Base-by-base conservation (phyloP, 805 yeast species). In the Scheffersomyces ergatensis region DNA sequence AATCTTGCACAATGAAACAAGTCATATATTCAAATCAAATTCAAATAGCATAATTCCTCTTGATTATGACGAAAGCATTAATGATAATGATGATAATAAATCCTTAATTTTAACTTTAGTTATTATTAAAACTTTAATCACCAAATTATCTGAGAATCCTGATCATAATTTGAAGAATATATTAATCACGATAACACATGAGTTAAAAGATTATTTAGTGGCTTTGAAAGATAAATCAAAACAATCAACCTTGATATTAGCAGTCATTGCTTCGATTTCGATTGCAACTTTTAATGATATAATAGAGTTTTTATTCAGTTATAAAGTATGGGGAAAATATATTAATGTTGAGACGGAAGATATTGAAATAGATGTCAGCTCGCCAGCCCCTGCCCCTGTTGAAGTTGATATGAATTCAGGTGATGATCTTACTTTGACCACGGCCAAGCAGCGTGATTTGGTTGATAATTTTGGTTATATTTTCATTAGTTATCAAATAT, bases 1-100 rank as follows among this genome's bases (percentile, higher is more conserved):
- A 60, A 74, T 92, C n/a, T 66, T 92, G 42, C 96, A 92, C 58
- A 83, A 82, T 32, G 87, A 85, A 41, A 53, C 40, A 19, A 38
- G 39, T 5, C n/a, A n/a, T n/a, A 43, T 56, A 7, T 61, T 67
- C 49, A 47, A 48, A 32, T 54, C 70, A 3, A 51, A 53, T n/a
- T 40, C 49, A 1, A 50, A 47, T 33, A 38, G 39, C 6, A 50
- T 68, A 3, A 49, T 67, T 12, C 68, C 70, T 0, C 46, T 45
- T 2, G 44, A 57, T 39, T 56, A 51, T 31, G 56, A 54, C 14
- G 35, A 30, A 5, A 18, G 38, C 0, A 48, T 65, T 6, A 66
- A 62, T 15, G 70, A 67, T 40, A 41, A 55, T 7, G 70, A 67
- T 38, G 74, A 67, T 11, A 55, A 53, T 44, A 65, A 66, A 41